Evolutionary conservation across 768 basidiomycete genomes (phyloP).

Genomic region (Coprinopsis strossmayeri): DNA sequence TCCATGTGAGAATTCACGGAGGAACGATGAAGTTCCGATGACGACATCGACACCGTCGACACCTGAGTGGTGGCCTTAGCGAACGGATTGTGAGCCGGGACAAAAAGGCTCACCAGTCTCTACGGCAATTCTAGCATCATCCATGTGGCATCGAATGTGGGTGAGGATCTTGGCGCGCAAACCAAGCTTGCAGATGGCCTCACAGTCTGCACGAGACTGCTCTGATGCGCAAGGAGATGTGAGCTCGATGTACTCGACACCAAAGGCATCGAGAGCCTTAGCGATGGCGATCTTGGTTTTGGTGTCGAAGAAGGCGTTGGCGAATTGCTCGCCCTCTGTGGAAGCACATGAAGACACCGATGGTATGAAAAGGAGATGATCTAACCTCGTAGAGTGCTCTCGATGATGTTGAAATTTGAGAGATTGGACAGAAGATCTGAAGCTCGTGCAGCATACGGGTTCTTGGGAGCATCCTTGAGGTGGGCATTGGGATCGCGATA

Average conservation of each 20-base stretch:
- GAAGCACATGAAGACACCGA: constrained; percentile 10
- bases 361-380: constrained; percentile 9
- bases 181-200: constrained; percentile 98
- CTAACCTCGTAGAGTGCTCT: constrained; percentile 90
- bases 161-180: constrained; percentile 96
- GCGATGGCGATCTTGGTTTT: constrained; percentile 99
- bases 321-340: constrained; percentile 96
- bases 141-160: constrained; percentile 99
- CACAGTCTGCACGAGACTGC: constrained; percentile 89
- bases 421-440: constrained; percentile 90
- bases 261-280: constrained; percentile 95
- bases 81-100: constrained; percentile 3
- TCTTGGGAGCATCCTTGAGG: constrained; percentile 38
- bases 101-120: constrained; percentile 70
- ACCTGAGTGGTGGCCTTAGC: constrained; percentile 39
- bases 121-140: constrained; percentile 96
- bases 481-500: constrained; percentile 27
- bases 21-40: constrained; percentile 98
- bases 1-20: constrained; percentile 98
- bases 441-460: constrained; percentile 87
- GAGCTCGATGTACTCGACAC: constrained; percentile 99
- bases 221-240: constrained; percentile 97
- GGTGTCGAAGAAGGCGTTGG: constrained; percentile 99
- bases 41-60: constrained; percentile 99
- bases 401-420: constrained; percentile 94